phyloP scores from a whole-genome alignment of 805 yeast species.

The Metschnikowia continentalis region DNA sequence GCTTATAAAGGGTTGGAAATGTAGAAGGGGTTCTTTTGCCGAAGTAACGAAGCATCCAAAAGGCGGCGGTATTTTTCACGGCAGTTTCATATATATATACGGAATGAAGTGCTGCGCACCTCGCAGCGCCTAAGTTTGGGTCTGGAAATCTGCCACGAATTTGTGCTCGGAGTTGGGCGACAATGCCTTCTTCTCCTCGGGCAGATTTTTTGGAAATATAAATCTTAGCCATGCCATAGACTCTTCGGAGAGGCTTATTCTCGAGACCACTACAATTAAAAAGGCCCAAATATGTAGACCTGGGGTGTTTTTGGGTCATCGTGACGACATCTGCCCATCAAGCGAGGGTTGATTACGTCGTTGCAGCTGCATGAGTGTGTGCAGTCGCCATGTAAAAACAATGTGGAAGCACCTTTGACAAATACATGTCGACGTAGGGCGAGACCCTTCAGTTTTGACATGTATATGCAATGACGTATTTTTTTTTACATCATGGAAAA shows the following conservation, averaged over 20 bases:
- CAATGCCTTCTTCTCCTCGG: background rate
- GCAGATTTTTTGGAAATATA: background rate
- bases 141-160: background rate
- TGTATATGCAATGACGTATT: background rate
- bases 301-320: background rate
- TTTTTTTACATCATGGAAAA: background rate
- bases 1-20: background rate
- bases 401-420: background rate
- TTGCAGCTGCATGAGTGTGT: slow-evolving; percentile 12
- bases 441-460: background rate
- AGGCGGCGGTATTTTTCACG: background rate
- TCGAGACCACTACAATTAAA: background rate
- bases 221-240: too few species aligned
- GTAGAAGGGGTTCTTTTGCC: background rate
- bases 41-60: slow-evolving; percentile 1
- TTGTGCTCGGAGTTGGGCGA: background rate
- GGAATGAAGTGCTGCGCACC: slow-evolving; percentile 1
- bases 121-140: slow-evolving; percentile 2
- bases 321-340: background rate
- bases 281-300: background rate
- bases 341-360: slow-evolving; percentile 15
- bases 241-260: background rate
- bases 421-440: background rate
- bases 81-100: slow-evolving; percentile 3
- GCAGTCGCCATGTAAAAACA: background rate